Evolutionary conservation across 2,329 filamentous ascomycete genomes (phyloP).

Genomic region (Colletotrichum falcatum): DNA sequence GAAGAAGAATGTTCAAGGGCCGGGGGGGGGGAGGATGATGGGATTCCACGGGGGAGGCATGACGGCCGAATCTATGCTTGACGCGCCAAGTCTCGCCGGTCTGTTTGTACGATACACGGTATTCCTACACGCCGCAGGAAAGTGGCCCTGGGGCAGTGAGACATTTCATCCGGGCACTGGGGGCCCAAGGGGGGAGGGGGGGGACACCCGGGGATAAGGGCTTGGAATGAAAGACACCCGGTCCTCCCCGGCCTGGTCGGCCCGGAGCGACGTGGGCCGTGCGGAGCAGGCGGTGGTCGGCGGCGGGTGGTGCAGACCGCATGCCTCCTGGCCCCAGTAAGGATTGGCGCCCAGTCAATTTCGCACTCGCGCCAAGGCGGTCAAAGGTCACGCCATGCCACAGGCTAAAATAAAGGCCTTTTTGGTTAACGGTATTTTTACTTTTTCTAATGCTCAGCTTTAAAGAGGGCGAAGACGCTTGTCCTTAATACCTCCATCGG

Average conservation of each 20-base stretch:
- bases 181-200: too few relatives aligned
- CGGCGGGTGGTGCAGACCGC: constrained; percentile 12
- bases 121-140: background rate
- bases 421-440: constrained; percentile 27
- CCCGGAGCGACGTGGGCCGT: constrained; percentile 24
- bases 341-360: background rate
- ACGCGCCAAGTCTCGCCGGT: background rate
- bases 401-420: background rate
- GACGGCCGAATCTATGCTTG: too few relatives aligned
- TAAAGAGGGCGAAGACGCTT: background rate
- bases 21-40: background rate
- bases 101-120: too few relatives aligned
- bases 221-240: background rate
- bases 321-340: background rate
- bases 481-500: background rate
- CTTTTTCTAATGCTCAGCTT: constrained; percentile 16
- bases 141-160: background rate
- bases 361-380: background rate
- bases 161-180: background rate
- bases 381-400: background rate
- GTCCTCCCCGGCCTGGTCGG: constrained; percentile 1
- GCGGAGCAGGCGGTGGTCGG: constrained; percentile 12
- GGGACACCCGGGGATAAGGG: background rate
- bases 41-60: too few relatives aligned
- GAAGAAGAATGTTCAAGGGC: background rate